These are phyloP conservation scores for Yamagishiella unicocca DNA, from an alignment of 139 green algal genomes.

Conservation along the genomic window DNA sequence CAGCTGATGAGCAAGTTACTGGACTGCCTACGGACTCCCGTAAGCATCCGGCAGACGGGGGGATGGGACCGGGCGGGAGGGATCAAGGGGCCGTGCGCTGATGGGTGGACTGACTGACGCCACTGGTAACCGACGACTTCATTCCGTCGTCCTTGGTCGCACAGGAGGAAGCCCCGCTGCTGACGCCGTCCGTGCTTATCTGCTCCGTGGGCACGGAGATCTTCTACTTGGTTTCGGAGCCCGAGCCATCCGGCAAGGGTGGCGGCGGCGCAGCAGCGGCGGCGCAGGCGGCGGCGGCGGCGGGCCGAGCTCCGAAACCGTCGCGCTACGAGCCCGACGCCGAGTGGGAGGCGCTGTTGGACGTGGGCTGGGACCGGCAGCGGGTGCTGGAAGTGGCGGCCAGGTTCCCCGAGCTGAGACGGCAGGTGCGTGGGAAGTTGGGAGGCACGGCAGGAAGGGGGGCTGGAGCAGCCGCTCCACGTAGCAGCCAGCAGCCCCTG, in stretches of 20 bases:
- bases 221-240: conserved; percentile 61
- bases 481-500: too few relatives aligned
- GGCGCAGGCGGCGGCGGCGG: background rate
- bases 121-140: too few relatives aligned
- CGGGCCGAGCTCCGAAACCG: too few relatives aligned
- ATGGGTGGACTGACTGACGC: too few relatives aligned
- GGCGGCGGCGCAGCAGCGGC: background rate
- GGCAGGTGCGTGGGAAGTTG: conserved; percentile 52
- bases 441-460: background rate
- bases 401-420: conserved; percentile 56
- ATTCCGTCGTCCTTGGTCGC: too few relatives aligned
- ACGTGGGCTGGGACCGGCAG: conserved; percentile 74
- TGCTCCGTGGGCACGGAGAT: conserved; percentile 96
- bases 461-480: too few relatives aligned
- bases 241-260: background rate
- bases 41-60: too few relatives aligned
- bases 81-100: too few relatives aligned
- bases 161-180: conserved; percentile 83
- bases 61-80: too few relatives aligned
- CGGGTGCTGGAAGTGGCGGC: conserved; percentile 53
- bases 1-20: too few relatives aligned
- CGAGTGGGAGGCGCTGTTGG: conserved; percentile 74
- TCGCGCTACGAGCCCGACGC: conserved; percentile 64
- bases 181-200: conserved; percentile 88
- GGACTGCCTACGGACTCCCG: too few relatives aligned